Evolutionary conservation across 1,284 basidiomycete genomes (phyloP).

Genomic region (Ustilago shanxiensis): DNA sequence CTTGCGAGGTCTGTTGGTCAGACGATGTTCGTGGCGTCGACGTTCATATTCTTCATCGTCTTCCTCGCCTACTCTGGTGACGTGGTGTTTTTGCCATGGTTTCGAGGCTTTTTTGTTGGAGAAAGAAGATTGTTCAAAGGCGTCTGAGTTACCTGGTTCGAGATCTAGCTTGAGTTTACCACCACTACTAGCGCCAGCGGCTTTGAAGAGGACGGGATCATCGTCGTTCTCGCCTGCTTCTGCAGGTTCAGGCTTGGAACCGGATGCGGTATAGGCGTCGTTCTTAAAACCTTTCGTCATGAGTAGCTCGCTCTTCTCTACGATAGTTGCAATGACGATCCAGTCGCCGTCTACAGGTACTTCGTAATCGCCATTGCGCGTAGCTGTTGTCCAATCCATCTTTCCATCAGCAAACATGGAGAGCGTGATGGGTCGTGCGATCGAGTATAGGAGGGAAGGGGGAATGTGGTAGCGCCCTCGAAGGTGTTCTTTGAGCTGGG

Average conservation of each 20-base stretch:
- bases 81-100: slow-evolving; percentile 23
- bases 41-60: slow-evolving; percentile 72
- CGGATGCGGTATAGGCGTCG: slow-evolving; percentile 8
- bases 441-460: slow-evolving; percentile 86
- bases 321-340: slow-evolving; percentile 88
- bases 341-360: slow-evolving; percentile 91
- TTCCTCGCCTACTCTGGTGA: slow-evolving; percentile 64
- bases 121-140: slow-evolving; percentile 13
- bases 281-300: slow-evolving; percentile 71
- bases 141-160: slow-evolving; percentile 34
- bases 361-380: slow-evolving; percentile 77
- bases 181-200: slow-evolving; percentile 8
- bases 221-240: slow-evolving; percentile 9
- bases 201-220: slow-evolving; percentile 42
- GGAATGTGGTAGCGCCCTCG: slow-evolving; percentile 86
- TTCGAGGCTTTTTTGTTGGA: neutral
- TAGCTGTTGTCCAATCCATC: slow-evolving; percentile 4
- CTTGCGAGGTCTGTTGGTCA: slow-evolving; percentile 75
- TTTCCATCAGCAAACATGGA: neutral
- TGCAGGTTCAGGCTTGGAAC: neutral
- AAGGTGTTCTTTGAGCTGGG: slow-evolving; percentile 84
- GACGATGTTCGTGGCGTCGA: slow-evolving; percentile 60
- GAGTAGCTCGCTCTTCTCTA: slow-evolving; percentile 82
- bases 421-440: slow-evolving; percentile 29
- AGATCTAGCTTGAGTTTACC: slow-evolving; percentile 37